phyloP scores from a whole-genome alignment of 768 basidiomycete genomes.

The Termitomyces sp. region DNA sequence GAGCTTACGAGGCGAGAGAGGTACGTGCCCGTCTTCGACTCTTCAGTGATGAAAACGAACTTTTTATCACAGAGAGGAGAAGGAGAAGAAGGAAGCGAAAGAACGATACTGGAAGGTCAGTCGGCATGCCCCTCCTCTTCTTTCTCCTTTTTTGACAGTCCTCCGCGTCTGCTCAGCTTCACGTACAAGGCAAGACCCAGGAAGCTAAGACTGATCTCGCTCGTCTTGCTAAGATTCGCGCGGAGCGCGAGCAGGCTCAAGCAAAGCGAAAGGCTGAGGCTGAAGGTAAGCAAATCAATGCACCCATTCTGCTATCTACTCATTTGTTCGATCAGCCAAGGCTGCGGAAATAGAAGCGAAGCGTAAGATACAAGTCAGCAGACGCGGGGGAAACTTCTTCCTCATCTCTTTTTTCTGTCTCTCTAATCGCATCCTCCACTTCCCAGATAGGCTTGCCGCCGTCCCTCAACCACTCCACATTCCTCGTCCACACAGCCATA shows the following conservation, averaged over 20 bases:
- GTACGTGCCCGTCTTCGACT: conserved; percentile 25
- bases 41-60: not conserved
- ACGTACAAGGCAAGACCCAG: conserved; percentile 80
- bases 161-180: conserved; percentile 40
- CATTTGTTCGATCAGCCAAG: conserved; percentile 42
- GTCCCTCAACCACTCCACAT: conserved; percentile 5
- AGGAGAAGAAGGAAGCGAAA: conserved; percentile 87
- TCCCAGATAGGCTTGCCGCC: conserved; percentile 1
- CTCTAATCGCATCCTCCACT: conserved; percentile 4
- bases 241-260: conserved; percentile 83
- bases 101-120: conserved; percentile 82
- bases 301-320: not conserved
- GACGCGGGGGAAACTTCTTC: not conserved
- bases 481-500: conserved; percentile 28
- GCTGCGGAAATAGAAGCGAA: conserved; percentile 59
- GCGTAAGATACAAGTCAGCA: conserved; percentile 37
- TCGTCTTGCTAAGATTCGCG: conserved; percentile 79
- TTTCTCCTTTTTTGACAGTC: not conserved
- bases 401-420: not conserved
- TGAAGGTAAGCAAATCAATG: conserved; percentile 50
- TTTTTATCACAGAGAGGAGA: conserved; percentile 61
- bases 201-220: conserved; percentile 87
- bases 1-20: conserved; percentile 64
- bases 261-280: conserved; percentile 86
- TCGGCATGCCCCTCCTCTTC: not conserved